Base-by-base conservation (phyloP, 208 protist species). In the Herpetomonas tarakana region DNA sequence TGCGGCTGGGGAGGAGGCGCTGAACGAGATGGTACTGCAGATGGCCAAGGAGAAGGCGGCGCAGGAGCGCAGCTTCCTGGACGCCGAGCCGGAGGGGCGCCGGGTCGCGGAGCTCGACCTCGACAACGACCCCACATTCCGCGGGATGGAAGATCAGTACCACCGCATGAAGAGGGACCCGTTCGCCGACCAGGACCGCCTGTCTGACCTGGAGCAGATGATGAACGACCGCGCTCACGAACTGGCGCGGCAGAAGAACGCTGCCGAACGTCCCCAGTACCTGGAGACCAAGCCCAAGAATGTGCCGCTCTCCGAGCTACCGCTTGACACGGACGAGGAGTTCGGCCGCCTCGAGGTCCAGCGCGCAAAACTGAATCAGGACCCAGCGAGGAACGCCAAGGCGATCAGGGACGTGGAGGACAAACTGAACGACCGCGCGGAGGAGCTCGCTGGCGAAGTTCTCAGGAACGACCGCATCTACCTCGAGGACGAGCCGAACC, bases 381-480 rank as follows among this genome's bases (percentile, higher is more conserved):
- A 88, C 58, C 79, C 72, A 11, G 46, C 18, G 26, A 56, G 76
- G 52, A 80, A 88, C 46, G 65, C 41, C 46, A 47, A 70, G 41
- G 74, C 62, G 2, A 79, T 88, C 62, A 63, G 64, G 49, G 71
- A 80, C 21, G 63, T 81, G 1, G 86, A 90, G 71, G 74, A 68
- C 0, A 55, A 60, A 16, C 57, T 93, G 16, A 87, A 90, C 50
- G 62, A 78, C 35, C 86, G 86, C 45, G 83, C 73, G 9, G 79
- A 81, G 29, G 69, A 67, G 52, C 68, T 92, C 18, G 80, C 86
- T 0, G 66, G 56, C 26, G 80, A 90, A 56, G 82, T 74, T 25
- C 62, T 93, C 19, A 81, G 80, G 65, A 77, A 82, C 58, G 82
- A 93, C 64, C 82, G 86, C 41, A 86, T 87, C 35, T 93, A 86